phyloP scores from a whole-genome alignment of 1,139 yeast genomes.

The Geotrichum aggregatum region DNA sequence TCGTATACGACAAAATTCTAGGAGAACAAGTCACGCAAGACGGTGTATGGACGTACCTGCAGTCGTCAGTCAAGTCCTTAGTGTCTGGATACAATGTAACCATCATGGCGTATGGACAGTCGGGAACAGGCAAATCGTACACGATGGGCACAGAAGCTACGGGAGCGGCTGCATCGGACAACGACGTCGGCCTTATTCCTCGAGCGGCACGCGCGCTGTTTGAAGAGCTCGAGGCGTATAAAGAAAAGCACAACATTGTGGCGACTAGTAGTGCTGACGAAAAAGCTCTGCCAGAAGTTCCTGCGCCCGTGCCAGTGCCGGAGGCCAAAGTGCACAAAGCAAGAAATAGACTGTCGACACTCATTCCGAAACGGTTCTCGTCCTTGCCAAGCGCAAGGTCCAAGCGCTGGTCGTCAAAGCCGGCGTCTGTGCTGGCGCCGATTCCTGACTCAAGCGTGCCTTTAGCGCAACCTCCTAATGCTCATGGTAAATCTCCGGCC shows the following conservation, averaged over 20 bases:
- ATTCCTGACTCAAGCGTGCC: too few species aligned
- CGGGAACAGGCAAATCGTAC: conserved; percentile 35
- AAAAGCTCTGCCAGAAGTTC: too few species aligned
- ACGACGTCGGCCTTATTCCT: conserved; percentile 25
- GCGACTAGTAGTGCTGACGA: not conserved
- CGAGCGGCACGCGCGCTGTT: conserved; percentile 27
- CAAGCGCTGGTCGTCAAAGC: not conserved
- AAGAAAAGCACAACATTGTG: not conserved
- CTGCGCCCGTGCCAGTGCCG: too few species aligned
- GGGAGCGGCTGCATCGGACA: conserved; percentile 17
- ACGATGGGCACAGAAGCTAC: conserved; percentile 31
- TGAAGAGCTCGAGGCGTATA: conserved; percentile 10
- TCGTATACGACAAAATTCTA: not conserved
- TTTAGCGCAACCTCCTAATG: too few species aligned
- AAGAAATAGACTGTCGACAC: not conserved
- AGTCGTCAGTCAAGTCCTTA: conserved; percentile 22
- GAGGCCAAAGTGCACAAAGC: not conserved
- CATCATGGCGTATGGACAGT: conserved; percentile 35
- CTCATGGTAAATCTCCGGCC: not conserved
- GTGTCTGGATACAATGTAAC: conserved; percentile 33
- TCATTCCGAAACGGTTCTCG: not conserved
- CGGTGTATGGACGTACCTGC: conserved; percentile 28
- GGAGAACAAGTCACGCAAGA: conserved; percentile 20
- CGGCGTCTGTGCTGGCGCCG: too few species aligned
- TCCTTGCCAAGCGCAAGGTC: not conserved